Percentiles rank a stretch among this genome's conserved stretches.
Conservation (phyloP, 2,329 filamentous ascomycete genomes). For the Dactylella cylindrospora region DNA sequence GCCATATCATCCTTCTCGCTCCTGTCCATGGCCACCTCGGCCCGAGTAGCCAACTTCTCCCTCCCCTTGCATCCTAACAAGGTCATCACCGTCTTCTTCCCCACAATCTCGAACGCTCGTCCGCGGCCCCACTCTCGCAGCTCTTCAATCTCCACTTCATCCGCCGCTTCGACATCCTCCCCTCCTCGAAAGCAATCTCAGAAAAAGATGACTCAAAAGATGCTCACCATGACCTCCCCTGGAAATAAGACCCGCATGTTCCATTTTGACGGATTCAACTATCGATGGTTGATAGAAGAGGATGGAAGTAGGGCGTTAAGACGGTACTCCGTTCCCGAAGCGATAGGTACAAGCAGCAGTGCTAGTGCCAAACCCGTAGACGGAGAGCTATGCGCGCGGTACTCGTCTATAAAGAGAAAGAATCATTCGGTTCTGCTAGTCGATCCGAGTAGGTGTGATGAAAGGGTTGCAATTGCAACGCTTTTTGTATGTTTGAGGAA, state of each 20-base stretch:
- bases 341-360: no score
- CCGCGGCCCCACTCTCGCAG: slow-evolving; percentile 39
- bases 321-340: slow-evolving; percentile 19
- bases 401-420: slow-evolving; percentile 36
- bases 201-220: slow-evolving; percentile 40
- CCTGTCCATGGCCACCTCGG: slow-evolving; percentile 22
- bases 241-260: slow-evolving; percentile 21
- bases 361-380: slow-evolving; percentile 14
- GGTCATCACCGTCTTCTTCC: slow-evolving; percentile 41
- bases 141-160: slow-evolving; percentile 38
- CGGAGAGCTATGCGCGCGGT: slow-evolving; percentile 34
- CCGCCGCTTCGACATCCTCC: slow-evolving; percentile 25
- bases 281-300: slow-evolving; percentile 35
- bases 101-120: slow-evolving; percentile 20
- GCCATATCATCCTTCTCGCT: slow-evolving; percentile 40
- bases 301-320: slow-evolving; percentile 24
- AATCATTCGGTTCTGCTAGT: slow-evolving; percentile 27
- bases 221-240: slow-evolving; percentile 40
- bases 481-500: slow-evolving; percentile 30
- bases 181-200: slow-evolving; percentile 21
- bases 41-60: slow-evolving; percentile 30
- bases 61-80: slow-evolving; percentile 40
- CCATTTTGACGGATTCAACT: slow-evolving; percentile 24
- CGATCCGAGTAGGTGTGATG: slow-evolving; percentile 38
- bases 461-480: slow-evolving; percentile 38